phyloP scores from a whole-genome alignment of 441 rosid genomes.

The California macrophylla region DNA sequence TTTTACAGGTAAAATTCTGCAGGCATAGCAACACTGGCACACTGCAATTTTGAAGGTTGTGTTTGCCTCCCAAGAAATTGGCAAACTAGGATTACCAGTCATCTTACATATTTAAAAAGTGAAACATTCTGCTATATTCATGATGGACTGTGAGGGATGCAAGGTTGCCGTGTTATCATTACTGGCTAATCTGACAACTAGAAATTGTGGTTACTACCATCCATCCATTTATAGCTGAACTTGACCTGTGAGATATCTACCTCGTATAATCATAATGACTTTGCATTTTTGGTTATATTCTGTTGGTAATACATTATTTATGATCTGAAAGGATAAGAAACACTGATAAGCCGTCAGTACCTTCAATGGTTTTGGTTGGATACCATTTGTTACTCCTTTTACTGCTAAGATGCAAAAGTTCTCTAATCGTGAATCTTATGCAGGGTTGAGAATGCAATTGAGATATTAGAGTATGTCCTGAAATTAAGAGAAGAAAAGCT shows the following conservation, averaged over 20 bases:
- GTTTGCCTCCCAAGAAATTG: not conserved
- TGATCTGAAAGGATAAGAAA: not conserved
- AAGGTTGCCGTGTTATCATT: not conserved
- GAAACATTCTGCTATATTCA: not conserved
- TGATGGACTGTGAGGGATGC: not conserved
- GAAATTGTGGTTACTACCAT: not conserved
- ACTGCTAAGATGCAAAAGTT: not conserved
- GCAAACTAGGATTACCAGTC: not conserved
- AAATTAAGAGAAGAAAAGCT: slow-evolving; percentile 92
- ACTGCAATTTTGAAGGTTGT: no score
- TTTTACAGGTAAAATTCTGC: not conserved
- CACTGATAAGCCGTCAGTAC: not conserved
- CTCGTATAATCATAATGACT: not conserved
- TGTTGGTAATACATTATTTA: not conserved
- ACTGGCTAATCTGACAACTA: not conserved
- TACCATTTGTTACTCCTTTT: not conserved
- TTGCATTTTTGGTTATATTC: not conserved
- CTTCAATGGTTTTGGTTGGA: not conserved
- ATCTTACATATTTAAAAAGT: not conserved
- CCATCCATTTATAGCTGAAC: not conserved
- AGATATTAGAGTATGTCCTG: slow-evolving; percentile 79
- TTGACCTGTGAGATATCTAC: no score
- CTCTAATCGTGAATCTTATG: slow-evolving; percentile 3
- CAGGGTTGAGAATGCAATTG: slow-evolving; percentile 95
- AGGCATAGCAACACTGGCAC: not conserved